Evolutionary conservation across 441 rosid species (phyloP).

Genomic region (Isatis lusitanica): DNA sequence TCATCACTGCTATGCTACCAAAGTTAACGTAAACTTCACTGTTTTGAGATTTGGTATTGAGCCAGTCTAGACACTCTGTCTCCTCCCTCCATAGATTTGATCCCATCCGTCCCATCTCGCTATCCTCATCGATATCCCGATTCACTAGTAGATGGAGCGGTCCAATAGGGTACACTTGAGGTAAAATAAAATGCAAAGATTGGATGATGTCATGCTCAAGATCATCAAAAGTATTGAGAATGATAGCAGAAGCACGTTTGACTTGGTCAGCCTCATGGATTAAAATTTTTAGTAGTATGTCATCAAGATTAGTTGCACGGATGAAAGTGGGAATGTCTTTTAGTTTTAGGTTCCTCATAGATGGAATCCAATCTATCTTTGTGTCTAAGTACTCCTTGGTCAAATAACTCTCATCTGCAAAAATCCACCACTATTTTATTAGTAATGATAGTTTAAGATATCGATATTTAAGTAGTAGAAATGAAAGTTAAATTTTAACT

Average conservation of each 20-base stretch:
- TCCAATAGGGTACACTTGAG: constrained; percentile 36
- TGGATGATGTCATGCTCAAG: constrained; percentile 31
- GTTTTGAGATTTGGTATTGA: constrained; percentile 29
- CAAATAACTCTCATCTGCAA: constrained; percentile 37
- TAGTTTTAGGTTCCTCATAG: constrained; percentile 34
- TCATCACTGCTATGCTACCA: constrained; percentile 43
- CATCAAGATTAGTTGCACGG: constrained; percentile 27
- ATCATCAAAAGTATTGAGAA: constrained; percentile 41
- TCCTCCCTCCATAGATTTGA: constrained; percentile 45
- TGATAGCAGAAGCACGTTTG: constrained; percentile 33
- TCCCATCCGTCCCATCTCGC: constrained; percentile 13
- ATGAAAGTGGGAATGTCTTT: constrained; percentile 43
- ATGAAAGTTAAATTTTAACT: not conserved
- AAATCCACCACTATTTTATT: not conserved
- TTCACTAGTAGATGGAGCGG: constrained; percentile 36
- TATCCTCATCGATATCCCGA: constrained; percentile 4
- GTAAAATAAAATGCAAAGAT: constrained; percentile 17
- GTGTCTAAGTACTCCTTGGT: constrained; percentile 19
- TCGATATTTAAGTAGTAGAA: not conserved
- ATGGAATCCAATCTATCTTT: constrained; percentile 39
- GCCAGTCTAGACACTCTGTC: constrained; percentile 38
- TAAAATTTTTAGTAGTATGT: constrained; percentile 23
- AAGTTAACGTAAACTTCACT: constrained; percentile 45
- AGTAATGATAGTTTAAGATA: not conserved
- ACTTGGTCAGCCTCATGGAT: constrained; percentile 9